A percentile compares a stretch with the other conserved stretches of the same genome.
Evolutionary conservation across 495 filamentous ascomycete genomes (phyloP).

Genomic region (Penicillium lividum): DNA sequence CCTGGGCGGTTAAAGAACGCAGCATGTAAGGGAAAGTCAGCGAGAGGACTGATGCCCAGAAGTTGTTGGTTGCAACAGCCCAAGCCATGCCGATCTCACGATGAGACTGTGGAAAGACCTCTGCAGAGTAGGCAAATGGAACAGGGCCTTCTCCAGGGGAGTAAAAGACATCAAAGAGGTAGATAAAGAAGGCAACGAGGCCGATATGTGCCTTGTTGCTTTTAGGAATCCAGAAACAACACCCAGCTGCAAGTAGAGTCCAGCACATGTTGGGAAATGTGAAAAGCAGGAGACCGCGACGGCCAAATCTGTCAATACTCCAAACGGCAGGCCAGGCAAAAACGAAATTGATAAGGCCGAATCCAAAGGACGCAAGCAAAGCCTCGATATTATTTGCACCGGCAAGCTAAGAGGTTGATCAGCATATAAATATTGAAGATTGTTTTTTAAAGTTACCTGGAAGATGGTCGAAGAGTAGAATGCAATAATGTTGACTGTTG

Average conservation of each 20-base stretch:
- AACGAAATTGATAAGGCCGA: constrained; percentile 79
- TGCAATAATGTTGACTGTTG: constrained; percentile 68
- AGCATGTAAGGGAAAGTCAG: constrained; percentile 68
- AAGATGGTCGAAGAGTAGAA: constrained; percentile 84
- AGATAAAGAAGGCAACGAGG: constrained; percentile 69
- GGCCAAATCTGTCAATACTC: constrained; percentile 85
- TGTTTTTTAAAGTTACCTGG: constrained; percentile 9
- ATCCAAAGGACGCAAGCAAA: constrained; percentile 74
- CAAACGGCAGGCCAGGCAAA: constrained; percentile 81
- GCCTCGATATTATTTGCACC: constrained; percentile 58
- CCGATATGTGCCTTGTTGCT: constrained; percentile 54
- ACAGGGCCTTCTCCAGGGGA: constrained; percentile 81
- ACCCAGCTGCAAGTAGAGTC: constrained; percentile 71
- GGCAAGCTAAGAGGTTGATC: constrained; percentile 39
- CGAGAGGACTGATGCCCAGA: constrained; percentile 64
- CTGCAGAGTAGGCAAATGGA: constrained; percentile 78
- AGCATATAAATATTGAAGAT: not conserved
- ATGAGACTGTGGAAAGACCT: constrained; percentile 74
- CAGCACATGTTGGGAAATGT: constrained; percentile 86
- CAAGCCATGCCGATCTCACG: constrained; percentile 75
- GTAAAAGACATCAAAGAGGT: constrained; percentile 72
- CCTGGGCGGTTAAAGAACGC: constrained; percentile 45
- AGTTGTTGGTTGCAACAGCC: constrained; percentile 67
- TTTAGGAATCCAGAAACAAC: constrained; percentile 66
- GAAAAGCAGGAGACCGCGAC: constrained; percentile 73